Evolutionary conservation across 208 protist genomes (phyloP).

Genomic region (Herpetomonas tarakana): DNA sequence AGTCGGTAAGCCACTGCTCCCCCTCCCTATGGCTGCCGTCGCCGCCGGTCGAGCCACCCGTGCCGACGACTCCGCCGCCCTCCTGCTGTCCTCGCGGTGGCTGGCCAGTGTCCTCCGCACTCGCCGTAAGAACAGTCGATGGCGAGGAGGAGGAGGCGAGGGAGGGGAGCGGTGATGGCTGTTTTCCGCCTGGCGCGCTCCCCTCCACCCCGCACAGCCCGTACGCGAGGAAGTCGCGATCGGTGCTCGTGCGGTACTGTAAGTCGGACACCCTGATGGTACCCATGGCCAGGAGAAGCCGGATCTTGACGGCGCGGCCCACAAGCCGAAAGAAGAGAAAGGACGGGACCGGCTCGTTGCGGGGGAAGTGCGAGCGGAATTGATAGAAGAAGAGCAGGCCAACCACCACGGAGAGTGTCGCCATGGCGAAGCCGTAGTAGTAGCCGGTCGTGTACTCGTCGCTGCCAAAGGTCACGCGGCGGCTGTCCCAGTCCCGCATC

Average conservation of each 20-base stretch:
- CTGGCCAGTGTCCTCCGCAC: neutral
- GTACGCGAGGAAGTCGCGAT: conserved; percentile 14
- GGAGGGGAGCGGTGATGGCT: neutral
- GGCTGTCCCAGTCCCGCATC: conserved; percentile 36
- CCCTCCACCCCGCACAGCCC: neutral
- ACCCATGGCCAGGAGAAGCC: conserved; percentile 21
- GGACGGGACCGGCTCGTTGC: conserved; percentile 31
- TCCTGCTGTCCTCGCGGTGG: no score
- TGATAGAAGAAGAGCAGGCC: conserved; percentile 26
- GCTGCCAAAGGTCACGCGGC: conserved; percentile 20
- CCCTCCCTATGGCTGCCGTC: conserved; percentile 8
- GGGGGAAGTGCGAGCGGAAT: conserved; percentile 21
- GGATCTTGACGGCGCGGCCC: conserved; percentile 19
- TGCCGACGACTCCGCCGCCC: neutral
- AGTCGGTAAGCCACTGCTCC: conserved; percentile 29
- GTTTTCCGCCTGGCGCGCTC: neutral
- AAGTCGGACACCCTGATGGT: conserved; percentile 14
- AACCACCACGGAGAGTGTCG: conserved; percentile 27
- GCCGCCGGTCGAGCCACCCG: neutral
- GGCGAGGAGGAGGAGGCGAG: neutral
- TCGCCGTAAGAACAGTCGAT: neutral
- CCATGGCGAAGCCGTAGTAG: conserved; percentile 53
- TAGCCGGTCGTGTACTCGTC: conserved; percentile 47
- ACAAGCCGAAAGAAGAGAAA: conserved; percentile 54
- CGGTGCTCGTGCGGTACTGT: neutral